Conservation (phyloP, 2,329 filamentous ascomycete genomes). For the Cordyceps farinosa region DNA sequence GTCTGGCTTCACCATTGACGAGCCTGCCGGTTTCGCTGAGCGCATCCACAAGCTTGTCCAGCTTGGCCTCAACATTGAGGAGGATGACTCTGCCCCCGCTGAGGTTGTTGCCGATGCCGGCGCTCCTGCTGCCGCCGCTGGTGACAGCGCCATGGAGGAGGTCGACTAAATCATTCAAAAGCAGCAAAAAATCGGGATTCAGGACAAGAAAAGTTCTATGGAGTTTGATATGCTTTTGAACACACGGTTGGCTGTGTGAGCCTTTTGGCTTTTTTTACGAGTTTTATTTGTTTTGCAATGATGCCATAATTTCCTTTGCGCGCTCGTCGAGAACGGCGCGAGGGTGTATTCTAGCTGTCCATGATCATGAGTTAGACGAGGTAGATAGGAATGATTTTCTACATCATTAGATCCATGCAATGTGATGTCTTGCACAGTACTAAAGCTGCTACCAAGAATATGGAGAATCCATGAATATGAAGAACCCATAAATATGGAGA, state of each 20-base stretch:
- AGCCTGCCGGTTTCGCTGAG: conserved; percentile 96
- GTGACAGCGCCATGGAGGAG: conserved; percentile 99
- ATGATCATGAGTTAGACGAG: conserved; percentile 41
- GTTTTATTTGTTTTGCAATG: conserved; percentile 32
- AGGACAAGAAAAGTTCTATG: conserved; percentile 38
- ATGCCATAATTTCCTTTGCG: conserved; percentile 34
- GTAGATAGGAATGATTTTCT: conserved; percentile 28
- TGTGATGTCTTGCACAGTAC: neutral
- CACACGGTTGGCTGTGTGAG: conserved; percentile 24
- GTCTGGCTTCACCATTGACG: conserved; percentile 98
- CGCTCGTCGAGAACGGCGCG: conserved; percentile 24
- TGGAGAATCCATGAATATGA: too few species aligned
- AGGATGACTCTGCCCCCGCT: conserved; percentile 71
- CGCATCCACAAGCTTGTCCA: conserved; percentile 99
- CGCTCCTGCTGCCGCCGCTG: conserved; percentile 55
- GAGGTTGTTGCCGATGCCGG: conserved; percentile 58
- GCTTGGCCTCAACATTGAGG: conserved; percentile 94
- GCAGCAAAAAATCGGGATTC: conserved; percentile 32
- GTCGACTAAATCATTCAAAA: conserved; percentile 70
- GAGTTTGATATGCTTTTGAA: conserved; percentile 37
- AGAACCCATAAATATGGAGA: too few species aligned
- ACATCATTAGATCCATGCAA: conserved; percentile 2
- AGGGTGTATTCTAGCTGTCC: conserved; percentile 41
- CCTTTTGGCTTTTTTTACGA: conserved; percentile 32
- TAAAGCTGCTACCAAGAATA: too few species aligned